Base-by-base conservation (phyloP, 371 early-diverging fungal species). In the Mortierella sp. region DNA sequence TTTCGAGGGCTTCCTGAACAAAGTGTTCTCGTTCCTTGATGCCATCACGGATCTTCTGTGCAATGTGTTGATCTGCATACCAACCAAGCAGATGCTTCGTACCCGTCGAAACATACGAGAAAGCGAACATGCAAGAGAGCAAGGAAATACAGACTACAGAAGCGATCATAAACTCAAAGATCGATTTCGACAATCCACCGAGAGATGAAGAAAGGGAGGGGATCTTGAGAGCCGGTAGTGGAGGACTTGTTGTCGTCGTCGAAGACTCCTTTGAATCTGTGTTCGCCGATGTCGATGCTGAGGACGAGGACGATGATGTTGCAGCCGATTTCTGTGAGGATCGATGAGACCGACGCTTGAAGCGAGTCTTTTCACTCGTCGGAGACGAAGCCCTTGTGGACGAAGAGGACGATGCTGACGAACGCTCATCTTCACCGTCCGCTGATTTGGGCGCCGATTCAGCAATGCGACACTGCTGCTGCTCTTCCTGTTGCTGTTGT, bases 31-130 rank as follows among this genome's bases (percentile, higher is more conserved):
- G 69, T 27, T 68, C 64, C 31, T 68, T 63, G 60, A 75, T 39
- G 19, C 64, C 56, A n/a, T 75, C 69, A 1, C 76, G 68, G 42
- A 75, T 63, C 11, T 64, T 63, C 43, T 75, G 76, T 3, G 69
- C 69, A 43, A 68, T 57, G 19, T 46, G 51, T 21, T 72, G 73
- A n/a, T 72, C 67, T 9, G 73, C 56, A 21, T 72, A 72, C 73
- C 73, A 72, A 15, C 67, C 73, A 30, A 72, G 28, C 4, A 67
- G 39, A 41, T 56, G 76, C 15, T 37, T 75, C n/a, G 76, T 51
- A 1, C 69, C 69, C 31, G 76, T 64, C 1, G 69, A 63, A 6
- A 69, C 49, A 44, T 75, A 75, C 4, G 76, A 75, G 26, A 75
- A 60, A 1, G 64, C 58, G 34, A 75, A 75, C 62, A 72, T 53